Evolutionary conservation across 768 basidiomycete species (phyloP).

Genomic region (Leccinum fibrillosum): DNA sequence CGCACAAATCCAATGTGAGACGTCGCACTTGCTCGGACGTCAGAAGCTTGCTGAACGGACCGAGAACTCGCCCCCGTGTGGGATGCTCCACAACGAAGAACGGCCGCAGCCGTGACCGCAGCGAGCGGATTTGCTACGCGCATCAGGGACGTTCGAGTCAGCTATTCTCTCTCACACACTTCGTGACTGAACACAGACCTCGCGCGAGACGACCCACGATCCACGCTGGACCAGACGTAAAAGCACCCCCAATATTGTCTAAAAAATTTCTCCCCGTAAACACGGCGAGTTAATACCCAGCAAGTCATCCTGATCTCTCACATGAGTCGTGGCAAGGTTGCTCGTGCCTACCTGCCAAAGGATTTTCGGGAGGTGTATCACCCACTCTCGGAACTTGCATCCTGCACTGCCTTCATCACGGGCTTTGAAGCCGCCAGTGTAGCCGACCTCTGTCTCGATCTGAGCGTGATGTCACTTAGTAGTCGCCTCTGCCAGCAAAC

Average conservation of each 20-base stretch:
- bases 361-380: slow-evolving; percentile 70
- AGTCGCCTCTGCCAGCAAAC: not conserved
- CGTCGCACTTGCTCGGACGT: slow-evolving; percentile 38
- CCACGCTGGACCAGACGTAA: slow-evolving; percentile 58
- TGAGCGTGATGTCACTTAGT: slow-evolving; percentile 27
- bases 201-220: slow-evolving; percentile 39
- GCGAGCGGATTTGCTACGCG: slow-evolving; percentile 42
- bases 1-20: slow-evolving; percentile 64
- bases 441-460: slow-evolving; percentile 59
- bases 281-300: not conserved
- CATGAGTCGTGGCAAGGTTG: slow-evolving; percentile 60
- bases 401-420: slow-evolving; percentile 21
- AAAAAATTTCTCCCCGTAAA: slow-evolving; percentile 7
- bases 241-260: slow-evolving; percentile 62
- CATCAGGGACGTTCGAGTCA: slow-evolving; percentile 14
- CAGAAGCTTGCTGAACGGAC: slow-evolving; percentile 76
- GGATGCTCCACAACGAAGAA: slow-evolving; percentile 80
- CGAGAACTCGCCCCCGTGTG: slow-evolving; percentile 65
- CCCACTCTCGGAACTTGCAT: slow-evolving; percentile 56
- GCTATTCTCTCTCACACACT: slow-evolving; percentile 2
- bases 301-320: slow-evolving; percentile 26
- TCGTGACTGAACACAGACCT: slow-evolving; percentile 37
- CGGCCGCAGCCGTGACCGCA: slow-evolving; percentile 65
- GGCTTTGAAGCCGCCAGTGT: slow-evolving; percentile 46
- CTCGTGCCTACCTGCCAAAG: slow-evolving; percentile 80